Evolutionary conservation across 257 asterid genomes (phyloP).

Genomic region (Capsicum baccatum): DNA sequence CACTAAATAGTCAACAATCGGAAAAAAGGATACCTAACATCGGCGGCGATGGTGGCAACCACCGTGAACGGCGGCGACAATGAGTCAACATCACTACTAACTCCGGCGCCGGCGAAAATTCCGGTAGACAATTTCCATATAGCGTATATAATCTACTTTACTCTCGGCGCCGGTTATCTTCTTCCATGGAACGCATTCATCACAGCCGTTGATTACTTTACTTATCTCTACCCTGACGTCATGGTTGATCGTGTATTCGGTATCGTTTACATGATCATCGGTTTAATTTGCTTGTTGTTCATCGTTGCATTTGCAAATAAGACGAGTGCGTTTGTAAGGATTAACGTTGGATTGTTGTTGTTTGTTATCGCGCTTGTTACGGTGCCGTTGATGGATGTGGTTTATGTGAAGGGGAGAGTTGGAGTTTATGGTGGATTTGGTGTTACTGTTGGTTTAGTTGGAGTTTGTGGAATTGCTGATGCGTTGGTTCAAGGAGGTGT

Average conservation of each 20-base stretch:
- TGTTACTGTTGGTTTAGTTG: slow-evolving; percentile 60
- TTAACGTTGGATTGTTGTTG: slow-evolving; percentile 66
- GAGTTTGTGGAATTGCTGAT: slow-evolving; percentile 80
- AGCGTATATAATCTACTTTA: slow-evolving; percentile 84
- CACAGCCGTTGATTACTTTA: slow-evolving; percentile 96
- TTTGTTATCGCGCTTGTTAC: slow-evolving; percentile 60
- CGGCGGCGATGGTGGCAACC: slow-evolving; percentile 49
- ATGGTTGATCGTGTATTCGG: slow-evolving; percentile 81
- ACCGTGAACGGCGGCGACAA: slow-evolving; percentile 36
- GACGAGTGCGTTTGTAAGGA: slow-evolving; percentile 57
- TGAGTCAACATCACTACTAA: slow-evolving; percentile 50
- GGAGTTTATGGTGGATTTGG: slow-evolving; percentile 73
- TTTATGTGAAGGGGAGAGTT: slow-evolving; percentile 71
- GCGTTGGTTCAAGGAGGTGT: slow-evolving; percentile 92
- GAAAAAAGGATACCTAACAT: too few species aligned
- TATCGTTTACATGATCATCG: slow-evolving; percentile 69
- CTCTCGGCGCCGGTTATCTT: slow-evolving; percentile 79
- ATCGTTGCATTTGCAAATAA: slow-evolving; percentile 70
- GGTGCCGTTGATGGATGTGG: slow-evolving; percentile 79
- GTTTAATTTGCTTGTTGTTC: slow-evolving; percentile 52
- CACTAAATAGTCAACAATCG: too few species aligned
- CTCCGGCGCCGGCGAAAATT: slow-evolving; percentile 43
- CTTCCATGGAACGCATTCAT: slow-evolving; percentile 98
- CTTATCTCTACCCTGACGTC: slow-evolving; percentile 78
- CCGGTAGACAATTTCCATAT: slow-evolving; percentile 76